Evolutionary conservation across 2,329 filamentous ascomycete genomes (phyloP), one percentile per base, ranked within the genome.

Genomic region (Pseudogymnoascus sp.): DNA sequence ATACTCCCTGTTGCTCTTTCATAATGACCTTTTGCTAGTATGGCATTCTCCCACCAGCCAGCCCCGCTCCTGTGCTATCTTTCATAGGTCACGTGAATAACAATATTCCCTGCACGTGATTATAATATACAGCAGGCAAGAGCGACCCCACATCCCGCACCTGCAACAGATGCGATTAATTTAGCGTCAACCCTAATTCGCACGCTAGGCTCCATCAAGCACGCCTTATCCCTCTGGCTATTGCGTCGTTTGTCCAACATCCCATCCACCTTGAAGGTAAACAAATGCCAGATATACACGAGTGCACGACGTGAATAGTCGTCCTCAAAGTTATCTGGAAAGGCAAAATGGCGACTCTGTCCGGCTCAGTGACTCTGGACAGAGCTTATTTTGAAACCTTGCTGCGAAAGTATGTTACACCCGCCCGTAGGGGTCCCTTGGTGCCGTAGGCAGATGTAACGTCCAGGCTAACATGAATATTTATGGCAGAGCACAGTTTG

Each of bases 361-460:
- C 33, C 16, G 25, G 22, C 47, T 74, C 77, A 65, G 79, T 87
- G 58, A 86, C 83, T 8, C 79, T 87, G 65, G 82, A 83, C 64
- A 83, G 80, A 68, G 72, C 74, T 58, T 83, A 87, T 73, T 83
- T 87, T 67, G 81, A 87, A 67, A 81, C 83, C 62, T 75, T 88
- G 54, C 69, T 86, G 60, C 79, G 81, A 70, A 81, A 83, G 86
- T 88, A 73, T 76, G 79, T 72, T 20, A 47, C 61, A 63, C 54
- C 33, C 57, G 47, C 54, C 59, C 28, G 37, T 30, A 57, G 38
- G 33, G 33, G n/a, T n/a, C 25, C 35, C 25, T 25, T 54, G n/a
- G 33, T 12, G 33, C 22, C 14, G 22, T 16, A 6, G 30, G 60
- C 39, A 57, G 16, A 33, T 60, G 57, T 58, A 39, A 39, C 57